These are phyloP conservation scores for Kluyveromyces starmeri DNA, from an alignment of 805 yeast species.

Conservation along the genomic window DNA sequence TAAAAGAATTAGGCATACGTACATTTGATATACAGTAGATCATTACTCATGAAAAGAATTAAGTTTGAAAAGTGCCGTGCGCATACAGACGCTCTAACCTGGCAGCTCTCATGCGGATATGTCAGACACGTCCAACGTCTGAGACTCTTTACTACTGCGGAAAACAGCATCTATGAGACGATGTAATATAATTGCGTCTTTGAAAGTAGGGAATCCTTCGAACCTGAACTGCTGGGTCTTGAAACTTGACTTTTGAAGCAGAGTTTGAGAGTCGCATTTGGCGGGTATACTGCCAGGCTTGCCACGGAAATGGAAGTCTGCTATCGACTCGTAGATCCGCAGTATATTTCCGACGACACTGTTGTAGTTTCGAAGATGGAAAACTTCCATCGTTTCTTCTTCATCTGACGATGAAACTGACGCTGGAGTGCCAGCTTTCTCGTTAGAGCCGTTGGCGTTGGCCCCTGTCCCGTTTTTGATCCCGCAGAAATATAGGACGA, in stretches of 20 bases:
- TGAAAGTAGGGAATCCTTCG: slow-evolving; percentile 26
- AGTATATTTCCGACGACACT: slow-evolving; percentile 26
- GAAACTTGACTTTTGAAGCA: slow-evolving; percentile 19
- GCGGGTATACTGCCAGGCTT: slow-evolving; percentile 6
- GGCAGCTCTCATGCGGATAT: neutral
- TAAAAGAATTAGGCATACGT: too few species aligned
- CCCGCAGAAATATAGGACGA: slow-evolving; percentile 26
- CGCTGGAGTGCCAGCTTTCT: slow-evolving; percentile 2
- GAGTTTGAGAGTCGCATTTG: slow-evolving; percentile 15
- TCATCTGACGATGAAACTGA: slow-evolving; percentile 8
- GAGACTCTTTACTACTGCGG: slow-evolving; percentile 13
- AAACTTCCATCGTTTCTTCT: slow-evolving; percentile 25
- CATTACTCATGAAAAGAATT: neutral
- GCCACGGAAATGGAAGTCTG: slow-evolving; percentile 24
- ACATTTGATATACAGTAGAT: too few species aligned
- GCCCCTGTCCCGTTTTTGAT: slow-evolving; percentile 7
- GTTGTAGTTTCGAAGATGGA: slow-evolving; percentile 26
- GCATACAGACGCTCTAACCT: neutral
- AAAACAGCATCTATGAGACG: slow-evolving; percentile 21
- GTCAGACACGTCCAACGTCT: slow-evolving; percentile 5
- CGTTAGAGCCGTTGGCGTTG: slow-evolving; percentile 11
- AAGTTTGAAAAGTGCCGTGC: neutral
- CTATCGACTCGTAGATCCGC: slow-evolving; percentile 25
- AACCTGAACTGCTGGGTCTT: slow-evolving; percentile 22
- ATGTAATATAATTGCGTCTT: slow-evolving; percentile 15